Base-by-base conservation (phyloP, 2,329 filamentous ascomycete species). In the Hypomyces rosellus region DNA sequence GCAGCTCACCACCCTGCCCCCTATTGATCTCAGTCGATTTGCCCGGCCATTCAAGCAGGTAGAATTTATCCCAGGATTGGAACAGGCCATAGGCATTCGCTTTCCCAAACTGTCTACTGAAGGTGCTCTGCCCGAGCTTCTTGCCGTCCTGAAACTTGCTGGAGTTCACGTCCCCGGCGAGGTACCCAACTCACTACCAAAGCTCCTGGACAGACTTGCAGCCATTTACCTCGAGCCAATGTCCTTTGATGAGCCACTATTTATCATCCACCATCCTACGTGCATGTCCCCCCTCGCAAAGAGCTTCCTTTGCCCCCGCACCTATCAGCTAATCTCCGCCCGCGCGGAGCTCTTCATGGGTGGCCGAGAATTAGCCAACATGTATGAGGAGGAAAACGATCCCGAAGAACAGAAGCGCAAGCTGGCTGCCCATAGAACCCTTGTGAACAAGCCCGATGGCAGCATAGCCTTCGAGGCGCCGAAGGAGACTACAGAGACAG, bases 341-440 rank as follows among this genome's bases (percentile, higher is more conserved):
- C 84, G 91, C 5, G 88, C 87, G 0, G 91, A 96, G 69, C 79
- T 96, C 18, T 96, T 95, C 69, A 81, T 95, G 55, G 72, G 81
- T 45, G 83, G 86, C 38, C 81, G 82, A 49, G 93, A 99, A 65
- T 77, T 96, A 33, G 89, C 92, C 54, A 99, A 99, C 68, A 95
- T 92, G 74, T 99, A 99, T 67, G 93, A 99, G 67, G 93, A 99
- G 69, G 93, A 99, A 66, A 99, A 99, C 67, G 88, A 89, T 46
- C 93, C 93, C 0, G 84, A 86, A 48, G 87, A 86, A 60, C 93
- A 99, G 70, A 78, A 88, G 42, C 76, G 80, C 49, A 99, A 99
- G 68, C 90, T 99, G 56, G 69, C 82, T 43, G 77, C 69, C 9
- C 78, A 82, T 58, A 66, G 70, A 25, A 65, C 59, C 22, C 61